Evolutionary conservation across 192 early-diverging fungal genomes (phyloP), one percentile per base, ranked within the genome.

Genomic region (Backusella sp.): DNA sequence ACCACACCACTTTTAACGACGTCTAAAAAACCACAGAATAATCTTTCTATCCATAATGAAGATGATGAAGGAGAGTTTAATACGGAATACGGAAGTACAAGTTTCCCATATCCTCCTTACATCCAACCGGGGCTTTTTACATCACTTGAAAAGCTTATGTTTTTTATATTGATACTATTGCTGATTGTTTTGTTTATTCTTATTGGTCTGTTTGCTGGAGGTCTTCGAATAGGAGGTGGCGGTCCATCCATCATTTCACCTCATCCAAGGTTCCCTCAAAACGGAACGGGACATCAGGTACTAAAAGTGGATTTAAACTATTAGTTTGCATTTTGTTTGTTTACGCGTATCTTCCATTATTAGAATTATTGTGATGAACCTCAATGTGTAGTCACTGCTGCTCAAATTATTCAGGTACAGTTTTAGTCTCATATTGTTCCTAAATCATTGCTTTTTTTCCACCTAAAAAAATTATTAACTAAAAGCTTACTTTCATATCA

Each of bases 351-450:
- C 26, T 19, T 6, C 6, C 19, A 44, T 42, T 30, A 21, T 7
- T 49, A 77, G 36, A 34, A 30, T 9, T 74, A 82, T 2, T 92
- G 91, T 73, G 78, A 76, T 4, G 83, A 84, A 26, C 83, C 83
- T 5, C 85, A 92, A 34, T 92, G 91, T 76, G 85, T 91, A 17
- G 79, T 90, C 6, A 84, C 87, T 1, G 88, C 91, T 23, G 86
- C 86, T 7, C 74, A 84, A 34, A 88, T 92, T 66, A 74, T 92
- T 52, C 59, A 71, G 44, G 77, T 78, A 78, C 23, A 26, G 4
- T 0, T 62, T 62, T 62, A 3, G 23, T 62, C n/a, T 28, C 9
- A 9, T 28, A 12, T 62, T 62, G 26, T 14, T 62, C 12, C 4
- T 62, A 9, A 62, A 14, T 12, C 23, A 28, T 2, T 62, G 11